phyloP scores from a whole-genome alignment of 2,329 filamentous ascomycete species.

The Colletotrichum magnum region DNA sequence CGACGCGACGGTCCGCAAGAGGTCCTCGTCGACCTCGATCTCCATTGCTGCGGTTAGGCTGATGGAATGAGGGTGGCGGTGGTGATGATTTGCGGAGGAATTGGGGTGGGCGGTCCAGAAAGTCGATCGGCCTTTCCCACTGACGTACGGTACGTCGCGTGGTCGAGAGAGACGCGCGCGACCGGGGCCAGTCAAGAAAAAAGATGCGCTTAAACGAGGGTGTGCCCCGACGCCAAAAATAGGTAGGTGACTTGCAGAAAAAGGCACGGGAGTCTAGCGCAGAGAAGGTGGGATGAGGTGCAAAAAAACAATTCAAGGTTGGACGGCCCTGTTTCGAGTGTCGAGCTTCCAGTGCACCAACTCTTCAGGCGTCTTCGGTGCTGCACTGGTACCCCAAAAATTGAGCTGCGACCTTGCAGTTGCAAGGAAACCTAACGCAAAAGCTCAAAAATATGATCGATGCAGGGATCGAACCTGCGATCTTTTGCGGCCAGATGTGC shows the following conservation, averaged over 20 bases:
- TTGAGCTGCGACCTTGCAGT: no score
- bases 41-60: constrained; percentile 61
- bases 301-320: no score
- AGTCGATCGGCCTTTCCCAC: constrained; percentile 6
- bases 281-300: no score
- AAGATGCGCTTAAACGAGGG: constrained; percentile 24
- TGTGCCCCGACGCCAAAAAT: constrained; percentile 16
- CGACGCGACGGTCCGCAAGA: constrained; percentile 63
- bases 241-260: not conserved
- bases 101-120: constrained; percentile 12
- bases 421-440: not conserved
- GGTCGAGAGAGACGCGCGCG: constrained; percentile 24
- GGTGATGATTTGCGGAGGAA: constrained; percentile 1
- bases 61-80: not conserved
- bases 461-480: constrained; percentile 62
- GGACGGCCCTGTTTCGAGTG: no score
- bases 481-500: constrained; percentile 49
- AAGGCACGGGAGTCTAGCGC: not conserved
- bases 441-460: constrained; percentile 49
- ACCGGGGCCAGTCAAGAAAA: no score
- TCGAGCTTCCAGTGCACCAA: no score
- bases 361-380: no score
- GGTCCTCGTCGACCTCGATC: constrained; percentile 66
- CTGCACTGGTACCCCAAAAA: no score
- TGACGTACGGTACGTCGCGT: constrained; percentile 36